phyloP scores from a whole-genome alignment of 495 filamentous ascomycete genomes.

The Articulospora tetracladia region DNA sequence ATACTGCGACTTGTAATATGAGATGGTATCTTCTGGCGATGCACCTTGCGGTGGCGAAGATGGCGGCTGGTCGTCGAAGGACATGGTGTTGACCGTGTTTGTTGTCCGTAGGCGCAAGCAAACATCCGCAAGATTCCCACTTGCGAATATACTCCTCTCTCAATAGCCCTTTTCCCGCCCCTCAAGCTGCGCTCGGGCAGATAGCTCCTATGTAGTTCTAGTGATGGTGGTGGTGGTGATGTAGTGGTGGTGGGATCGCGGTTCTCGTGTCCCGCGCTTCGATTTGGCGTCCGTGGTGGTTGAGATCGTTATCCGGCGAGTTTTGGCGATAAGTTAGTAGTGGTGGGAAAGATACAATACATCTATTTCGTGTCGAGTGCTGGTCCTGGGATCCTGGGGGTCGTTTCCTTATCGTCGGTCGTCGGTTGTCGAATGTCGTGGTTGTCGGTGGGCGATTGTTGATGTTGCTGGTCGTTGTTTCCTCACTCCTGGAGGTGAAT shows the following conservation, averaged over 20 bases:
- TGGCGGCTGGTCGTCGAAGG: conserved; percentile 58
- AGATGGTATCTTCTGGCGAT: conserved; percentile 66
- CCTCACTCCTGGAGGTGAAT: neutral
- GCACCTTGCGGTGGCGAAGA: conserved; percentile 57
- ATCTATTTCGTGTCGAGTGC: conserved; percentile 3
- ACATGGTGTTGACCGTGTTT: conserved; percentile 14
- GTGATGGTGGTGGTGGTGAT: neutral
- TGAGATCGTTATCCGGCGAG: neutral
- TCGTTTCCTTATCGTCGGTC: conserved; percentile 9
- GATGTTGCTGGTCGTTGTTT: conserved; percentile 5
- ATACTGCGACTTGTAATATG: conserved; percentile 95
- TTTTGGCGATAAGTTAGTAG: neutral
- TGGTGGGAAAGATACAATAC: conserved; percentile 1
- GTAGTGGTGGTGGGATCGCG: neutral
- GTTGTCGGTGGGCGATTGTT: conserved; percentile 7
- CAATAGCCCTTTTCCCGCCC: neutral
- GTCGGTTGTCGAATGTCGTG: conserved; percentile 1
- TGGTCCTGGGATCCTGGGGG: neutral
- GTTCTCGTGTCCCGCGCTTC: neutral
- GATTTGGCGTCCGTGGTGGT: neutral
- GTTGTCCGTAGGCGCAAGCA: conserved; percentile 11
- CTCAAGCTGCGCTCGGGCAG: neutral
- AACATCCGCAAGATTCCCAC: conserved; percentile 12
- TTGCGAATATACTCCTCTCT: neutral
- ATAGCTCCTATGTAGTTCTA: neutral